phyloP scores from a whole-genome alignment of 148 eudicot species.

The Amaranthus palmeri region DNA sequence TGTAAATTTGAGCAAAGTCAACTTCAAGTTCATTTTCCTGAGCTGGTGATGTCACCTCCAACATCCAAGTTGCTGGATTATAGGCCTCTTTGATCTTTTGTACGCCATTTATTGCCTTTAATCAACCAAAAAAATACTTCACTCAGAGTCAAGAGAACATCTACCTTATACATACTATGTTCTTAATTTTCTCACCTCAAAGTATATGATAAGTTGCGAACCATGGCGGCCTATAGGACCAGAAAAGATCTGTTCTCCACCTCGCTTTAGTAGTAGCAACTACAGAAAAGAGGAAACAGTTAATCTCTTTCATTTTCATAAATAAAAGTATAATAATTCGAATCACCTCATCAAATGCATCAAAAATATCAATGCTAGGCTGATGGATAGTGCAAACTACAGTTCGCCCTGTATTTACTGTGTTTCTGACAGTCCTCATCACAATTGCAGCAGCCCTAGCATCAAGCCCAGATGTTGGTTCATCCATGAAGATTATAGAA shows the following conservation, averaged over 20 bases:
- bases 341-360: conserved; percentile 63
- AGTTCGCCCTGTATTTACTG: conserved; percentile 56
- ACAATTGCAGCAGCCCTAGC: conserved; percentile 84
- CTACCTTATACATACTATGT: conserved; percentile 1
- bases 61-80: conserved; percentile 78
- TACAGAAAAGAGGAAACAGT: conserved; percentile 18
- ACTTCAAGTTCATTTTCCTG: conserved; percentile 50
- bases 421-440: conserved; percentile 66
- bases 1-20: conserved; percentile 47
- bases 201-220: conserved; percentile 48
- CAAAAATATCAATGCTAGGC: conserved; percentile 76
- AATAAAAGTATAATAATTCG: not conserved
- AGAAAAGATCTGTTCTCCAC: conserved; percentile 59
- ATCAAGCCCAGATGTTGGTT: conserved; percentile 70
- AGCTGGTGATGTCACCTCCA: conserved; percentile 55
- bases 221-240: conserved; percentile 65
- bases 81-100: conserved; percentile 60
- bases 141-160: conserved; percentile 15
- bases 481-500: conserved; percentile 66
- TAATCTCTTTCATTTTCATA: not conserved
- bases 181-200: conserved; percentile 35
- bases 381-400: conserved; percentile 77
- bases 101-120: conserved; percentile 44
- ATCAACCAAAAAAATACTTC: not conserved
- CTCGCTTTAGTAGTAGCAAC: conserved; percentile 56